Evolutionary conservation across 2,329 filamentous ascomycete genomes (phyloP).

Genomic region (Aaosphaeria pasadenensis): DNA sequence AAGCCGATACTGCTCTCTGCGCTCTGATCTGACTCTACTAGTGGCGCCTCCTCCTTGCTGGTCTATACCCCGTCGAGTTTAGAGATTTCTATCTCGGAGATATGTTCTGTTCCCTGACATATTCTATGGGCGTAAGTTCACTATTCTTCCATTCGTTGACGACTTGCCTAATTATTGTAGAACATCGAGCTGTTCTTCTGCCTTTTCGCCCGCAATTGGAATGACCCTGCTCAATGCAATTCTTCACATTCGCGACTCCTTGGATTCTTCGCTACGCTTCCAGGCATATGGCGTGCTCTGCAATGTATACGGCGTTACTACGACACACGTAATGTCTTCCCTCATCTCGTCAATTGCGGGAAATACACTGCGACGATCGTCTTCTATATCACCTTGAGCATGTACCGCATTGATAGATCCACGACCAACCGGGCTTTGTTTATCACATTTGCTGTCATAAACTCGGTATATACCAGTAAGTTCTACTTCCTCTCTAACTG

Average conservation of each 20-base stretch:
- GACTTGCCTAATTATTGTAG: slow-evolving; percentile 27
- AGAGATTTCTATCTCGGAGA: slow-evolving; percentile 96
- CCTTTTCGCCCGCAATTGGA: slow-evolving; percentile 78
- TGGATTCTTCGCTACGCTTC: slow-evolving; percentile 80
- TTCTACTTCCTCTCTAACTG: slow-evolving; percentile 7
- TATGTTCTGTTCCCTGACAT: slow-evolving; percentile 95
- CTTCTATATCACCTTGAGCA: slow-evolving; percentile 72
- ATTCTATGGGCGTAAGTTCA: slow-evolving; percentile 73
- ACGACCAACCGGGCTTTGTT: slow-evolving; percentile 66
- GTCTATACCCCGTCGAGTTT: slow-evolving; percentile 91
- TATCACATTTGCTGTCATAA: slow-evolving; percentile 76
- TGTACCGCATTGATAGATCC: slow-evolving; percentile 73
- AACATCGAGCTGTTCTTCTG: slow-evolving; percentile 95
- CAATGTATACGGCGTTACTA: slow-evolving; percentile 88
- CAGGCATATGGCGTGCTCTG: slow-evolving; percentile 83
- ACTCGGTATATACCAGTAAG: slow-evolving; percentile 76
- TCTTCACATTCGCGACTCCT: slow-evolving; percentile 78
- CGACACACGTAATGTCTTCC: slow-evolving; percentile 84
- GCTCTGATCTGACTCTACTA: slow-evolving; percentile 40
- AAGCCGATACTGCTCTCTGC: slow-evolving; percentile 9
- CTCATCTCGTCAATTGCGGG: slow-evolving; percentile 86
- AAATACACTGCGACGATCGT: slow-evolving; percentile 88
- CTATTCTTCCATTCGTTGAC: neutral
- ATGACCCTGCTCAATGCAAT: slow-evolving; percentile 73
- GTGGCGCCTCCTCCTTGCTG: slow-evolving; percentile 83